Evolutionary conservation across 805 yeast species (phyloP), one percentile per base, ranked within the genome.

Genomic region (Blastobotrys parvus): DNA sequence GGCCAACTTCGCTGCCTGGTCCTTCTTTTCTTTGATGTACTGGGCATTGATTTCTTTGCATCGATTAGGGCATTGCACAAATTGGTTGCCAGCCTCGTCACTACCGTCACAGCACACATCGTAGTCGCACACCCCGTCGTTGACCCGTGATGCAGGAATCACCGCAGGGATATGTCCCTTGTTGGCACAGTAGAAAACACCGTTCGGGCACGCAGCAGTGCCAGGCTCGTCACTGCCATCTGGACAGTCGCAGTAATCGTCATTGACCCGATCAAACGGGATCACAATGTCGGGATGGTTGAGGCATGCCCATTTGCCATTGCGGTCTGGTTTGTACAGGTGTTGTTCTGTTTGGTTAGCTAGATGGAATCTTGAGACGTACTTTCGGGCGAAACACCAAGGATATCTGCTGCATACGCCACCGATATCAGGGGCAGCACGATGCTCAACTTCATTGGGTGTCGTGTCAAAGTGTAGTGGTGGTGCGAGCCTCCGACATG

Each of bases 181-280:
- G 56, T 92, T 92, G 6, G 62, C 74, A 63, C 98, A 90, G 60
- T 77, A 88, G 56, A 87, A 89, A 38, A 52, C 50, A n/a, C 64
- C 63, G 5, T 51, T 40, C 11, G 65, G 55, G 61, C 97, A 90
- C 0, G 96, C 96, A 32, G 81, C 67, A 0, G 97, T 90, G 0
- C 97, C 97, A 0, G 97, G 96, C 61, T 92, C 97, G 64, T 92
- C 98, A 3, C 89, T 78, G 0, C 97, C 97, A 64, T 92, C 98
- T 0, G 97, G 97, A 65, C 97, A 90, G 57, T 92, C 97, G 63
- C 97, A 90, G 57, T 72, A 81, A 53, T 88, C 82, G 61, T 92
- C 97, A 59, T 90, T 90, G 53, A 90, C 72, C 55, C 79, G 83
- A 30, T 66, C 66, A 41, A 68, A 67, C 33, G 79, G 68, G 16